Conservation (phyloP, 371 early-diverging fungal genomes). For the Mortierella polycephala region DNA sequence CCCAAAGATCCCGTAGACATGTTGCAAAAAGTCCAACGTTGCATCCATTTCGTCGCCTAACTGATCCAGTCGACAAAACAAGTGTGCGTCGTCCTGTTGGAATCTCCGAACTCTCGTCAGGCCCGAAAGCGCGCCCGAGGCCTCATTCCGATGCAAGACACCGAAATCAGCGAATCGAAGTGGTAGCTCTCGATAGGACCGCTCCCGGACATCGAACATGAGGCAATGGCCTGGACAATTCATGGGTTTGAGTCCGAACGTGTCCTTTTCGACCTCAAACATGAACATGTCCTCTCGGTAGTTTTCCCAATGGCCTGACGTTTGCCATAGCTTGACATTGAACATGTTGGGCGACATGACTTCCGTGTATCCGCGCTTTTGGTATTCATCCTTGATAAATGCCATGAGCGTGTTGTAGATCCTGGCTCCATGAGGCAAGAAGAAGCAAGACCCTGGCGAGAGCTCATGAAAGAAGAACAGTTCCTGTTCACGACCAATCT, state of each 20-base stretch:
- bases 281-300: conserved; percentile 99
- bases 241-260: conserved; percentile 99
- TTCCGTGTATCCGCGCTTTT: conserved; percentile 85
- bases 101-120: conserved; percentile 99
- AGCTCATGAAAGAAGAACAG: conserved; percentile 98
- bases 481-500: conserved; percentile 95
- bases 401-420: conserved; percentile 96
- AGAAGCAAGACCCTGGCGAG: conserved; percentile 97
- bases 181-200: conserved; percentile 97
- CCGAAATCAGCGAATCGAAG: conserved; percentile 99
- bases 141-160: conserved; percentile 99
- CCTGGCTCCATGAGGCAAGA: conserved; percentile 97
- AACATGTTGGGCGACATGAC: conserved; percentile 98
- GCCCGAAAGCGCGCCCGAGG: conserved; percentile 97
- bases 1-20: conserved; percentile 89
- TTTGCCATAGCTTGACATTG: conserved; percentile 97
- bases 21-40: conserved; percentile 88
- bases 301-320: conserved; percentile 99
- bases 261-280: conserved; percentile 90
- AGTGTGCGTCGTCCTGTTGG: conserved; percentile 99
- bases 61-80: conserved; percentile 95
- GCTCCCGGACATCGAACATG: conserved; percentile 94
- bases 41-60: conserved; percentile 82
- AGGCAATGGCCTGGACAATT: conserved; percentile 99
- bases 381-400: conserved; percentile 86